These are phyloP conservation scores for Globisporangium uncinulatum DNA, from an alignment of 352 stramenopile genomes.

Conservation along the genomic window DNA sequence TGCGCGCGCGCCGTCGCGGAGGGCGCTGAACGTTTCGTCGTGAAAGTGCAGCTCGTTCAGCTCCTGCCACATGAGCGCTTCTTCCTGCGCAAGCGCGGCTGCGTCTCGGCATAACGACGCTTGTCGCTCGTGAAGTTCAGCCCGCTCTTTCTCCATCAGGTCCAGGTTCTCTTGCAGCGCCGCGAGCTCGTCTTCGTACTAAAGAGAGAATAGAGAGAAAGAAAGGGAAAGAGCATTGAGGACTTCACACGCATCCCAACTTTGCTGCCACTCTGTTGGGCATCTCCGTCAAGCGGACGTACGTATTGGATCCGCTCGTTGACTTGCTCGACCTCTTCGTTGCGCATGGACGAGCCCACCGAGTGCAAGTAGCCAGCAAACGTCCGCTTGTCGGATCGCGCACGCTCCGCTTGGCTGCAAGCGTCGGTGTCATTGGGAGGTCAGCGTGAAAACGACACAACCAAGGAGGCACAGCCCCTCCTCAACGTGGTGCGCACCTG, in stretches of 20 bases:
- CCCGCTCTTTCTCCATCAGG: conserved; percentile 69
- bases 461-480: not conserved
- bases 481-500: conserved; percentile 18
- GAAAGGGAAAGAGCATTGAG: not conserved
- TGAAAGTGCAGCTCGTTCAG: conserved; percentile 51
- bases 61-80: conserved; percentile 47
- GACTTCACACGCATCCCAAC: not conserved
- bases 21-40: conserved; percentile 41
- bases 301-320: conserved; percentile 73
- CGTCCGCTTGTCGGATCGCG: conserved; percentile 66
- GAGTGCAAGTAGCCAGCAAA: conserved; percentile 61
- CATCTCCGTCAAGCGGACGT: conserved; percentile 10
- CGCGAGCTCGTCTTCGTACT: conserved; percentile 69
- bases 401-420: conserved; percentile 50
- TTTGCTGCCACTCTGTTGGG: too few species aligned
- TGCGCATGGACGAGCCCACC: conserved; percentile 32
- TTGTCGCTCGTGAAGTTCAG: conserved; percentile 42
- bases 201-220: conserved; percentile 1
- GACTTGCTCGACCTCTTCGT: conserved; percentile 57
- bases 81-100: conserved; percentile 39
- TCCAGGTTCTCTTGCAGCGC: conserved; percentile 52
- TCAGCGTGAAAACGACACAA: not conserved
- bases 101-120: conserved; percentile 43
- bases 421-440: not conserved
- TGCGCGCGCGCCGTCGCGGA: conserved; percentile 46